phyloP scores from a whole-genome alignment of 2,329 filamentous ascomycete species.

The Clarireedia hainanense region DNA sequence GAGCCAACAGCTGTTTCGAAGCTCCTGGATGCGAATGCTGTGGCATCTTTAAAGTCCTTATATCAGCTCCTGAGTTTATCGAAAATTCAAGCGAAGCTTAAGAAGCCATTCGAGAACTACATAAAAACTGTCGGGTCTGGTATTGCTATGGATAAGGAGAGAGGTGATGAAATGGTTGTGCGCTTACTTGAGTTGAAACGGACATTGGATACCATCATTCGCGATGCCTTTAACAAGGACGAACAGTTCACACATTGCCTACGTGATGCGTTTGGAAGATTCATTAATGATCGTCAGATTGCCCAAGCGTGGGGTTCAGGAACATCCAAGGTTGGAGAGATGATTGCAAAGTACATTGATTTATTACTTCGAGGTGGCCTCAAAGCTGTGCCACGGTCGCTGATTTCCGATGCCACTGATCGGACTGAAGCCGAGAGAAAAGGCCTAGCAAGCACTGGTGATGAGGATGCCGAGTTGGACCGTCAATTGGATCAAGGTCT shows the following conservation, averaged over 20 bases:
- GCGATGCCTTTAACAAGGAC: slow-evolving; percentile 68
- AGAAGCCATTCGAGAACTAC: slow-evolving; percentile 68
- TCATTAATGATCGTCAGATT: slow-evolving; percentile 84
- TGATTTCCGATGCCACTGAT: slow-evolving; percentile 56
- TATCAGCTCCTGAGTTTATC: slow-evolving; percentile 72
- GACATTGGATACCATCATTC: slow-evolving; percentile 68
- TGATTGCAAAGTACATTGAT: slow-evolving; percentile 97
- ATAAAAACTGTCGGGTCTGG: slow-evolving; percentile 65
- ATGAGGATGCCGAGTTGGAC: slow-evolving; percentile 89
- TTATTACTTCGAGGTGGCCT: slow-evolving; percentile 78
- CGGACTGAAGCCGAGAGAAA: slow-evolving; percentile 49
- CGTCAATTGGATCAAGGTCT: slow-evolving; percentile 86
- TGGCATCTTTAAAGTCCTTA: slow-evolving; percentile 63
- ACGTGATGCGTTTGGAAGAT: slow-evolving; percentile 76
- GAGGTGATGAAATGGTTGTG: slow-evolving; percentile 78
- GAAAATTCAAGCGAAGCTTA: slow-evolving; percentile 61
- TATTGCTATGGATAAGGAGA: slow-evolving; percentile 74
- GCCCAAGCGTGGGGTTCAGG: slow-evolving; percentile 67
- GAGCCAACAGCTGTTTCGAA: slow-evolving; percentile 60
- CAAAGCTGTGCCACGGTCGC: slow-evolving; percentile 67
- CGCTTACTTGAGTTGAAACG: slow-evolving; percentile 75
- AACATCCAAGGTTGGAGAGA: slow-evolving; percentile 92
- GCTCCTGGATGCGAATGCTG: slow-evolving; percentile 63
- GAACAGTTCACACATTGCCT: slow-evolving; percentile 71
- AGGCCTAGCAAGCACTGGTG: slow-evolving; percentile 60